Conservation (phyloP, 306 rosid species). For the Prunus kanzakura region DNA sequence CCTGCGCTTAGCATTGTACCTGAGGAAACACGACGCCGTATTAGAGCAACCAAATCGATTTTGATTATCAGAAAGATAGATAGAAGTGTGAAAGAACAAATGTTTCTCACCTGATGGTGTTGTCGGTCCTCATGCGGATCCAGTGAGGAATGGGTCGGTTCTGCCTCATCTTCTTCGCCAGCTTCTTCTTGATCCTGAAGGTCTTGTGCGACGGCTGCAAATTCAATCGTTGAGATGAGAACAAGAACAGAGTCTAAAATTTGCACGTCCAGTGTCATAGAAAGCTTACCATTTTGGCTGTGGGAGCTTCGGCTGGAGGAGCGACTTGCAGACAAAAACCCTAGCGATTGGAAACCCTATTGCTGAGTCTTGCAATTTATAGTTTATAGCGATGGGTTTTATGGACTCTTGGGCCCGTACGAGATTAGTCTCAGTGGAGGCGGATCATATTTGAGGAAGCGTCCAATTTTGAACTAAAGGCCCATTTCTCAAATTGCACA, state of each 20-base stretch:
- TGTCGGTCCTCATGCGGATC: constrained; percentile 83
- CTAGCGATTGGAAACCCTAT: constrained; percentile 14
- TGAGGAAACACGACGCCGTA: constrained; percentile 11
- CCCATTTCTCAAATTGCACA: too few relatives aligned
- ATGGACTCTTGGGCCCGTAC: neutral
- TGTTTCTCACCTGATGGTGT: constrained; percentile 56
- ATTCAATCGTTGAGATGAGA: neutral
- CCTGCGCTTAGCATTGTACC: constrained; percentile 87
- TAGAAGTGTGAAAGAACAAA: neutral
- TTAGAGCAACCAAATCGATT: neutral
- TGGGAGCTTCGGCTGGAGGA: neutral
- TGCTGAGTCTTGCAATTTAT: neutral
- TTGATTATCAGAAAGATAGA: neutral
- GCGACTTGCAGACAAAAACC: constrained; percentile 24
- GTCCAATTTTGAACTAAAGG: too few relatives aligned
- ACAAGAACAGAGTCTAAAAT: neutral
- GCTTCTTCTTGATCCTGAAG: constrained; percentile 87
- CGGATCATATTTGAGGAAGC: too few relatives aligned
- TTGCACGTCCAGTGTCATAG: neutral
- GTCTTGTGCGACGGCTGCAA: constrained; percentile 85
- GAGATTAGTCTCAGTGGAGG: neutral
- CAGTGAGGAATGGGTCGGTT: constrained; percentile 85
- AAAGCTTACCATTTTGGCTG: constrained; percentile 50
- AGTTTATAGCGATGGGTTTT: neutral
- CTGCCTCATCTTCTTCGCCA: constrained; percentile 95